Conservation (phyloP, 768 basidiomycete genomes). For the Chalciporus pseudorubinellus region DNA sequence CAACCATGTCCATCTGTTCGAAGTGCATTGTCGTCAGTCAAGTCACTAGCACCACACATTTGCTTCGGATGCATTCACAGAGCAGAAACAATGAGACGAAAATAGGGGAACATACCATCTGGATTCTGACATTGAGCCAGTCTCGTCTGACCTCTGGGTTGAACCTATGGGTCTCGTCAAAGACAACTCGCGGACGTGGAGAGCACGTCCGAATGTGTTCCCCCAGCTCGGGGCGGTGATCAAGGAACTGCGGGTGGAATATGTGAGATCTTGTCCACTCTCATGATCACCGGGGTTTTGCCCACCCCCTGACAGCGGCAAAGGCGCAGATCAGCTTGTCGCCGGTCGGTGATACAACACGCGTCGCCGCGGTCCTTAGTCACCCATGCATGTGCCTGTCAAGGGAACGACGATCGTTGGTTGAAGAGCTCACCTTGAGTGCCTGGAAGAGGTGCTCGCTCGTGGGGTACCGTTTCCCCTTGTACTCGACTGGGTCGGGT, state of each 20-base stretch:
- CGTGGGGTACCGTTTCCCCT: slow-evolving; percentile 41
- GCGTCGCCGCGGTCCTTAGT: neutral
- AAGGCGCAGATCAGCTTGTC: neutral
- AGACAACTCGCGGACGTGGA: slow-evolving; percentile 30
- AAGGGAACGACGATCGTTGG: neutral
- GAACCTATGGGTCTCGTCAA: slow-evolving; percentile 35
- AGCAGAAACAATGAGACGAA: neutral
- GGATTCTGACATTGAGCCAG: slow-evolving; percentile 33
- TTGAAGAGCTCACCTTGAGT: slow-evolving; percentile 34
- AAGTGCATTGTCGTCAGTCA: neutral
- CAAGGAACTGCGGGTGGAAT: slow-evolving; percentile 27
- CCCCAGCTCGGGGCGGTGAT: slow-evolving; percentile 34
- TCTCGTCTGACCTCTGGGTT: slow-evolving; percentile 36
- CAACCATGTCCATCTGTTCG: slow-evolving; percentile 39
- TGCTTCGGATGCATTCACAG: slow-evolving; percentile 15
- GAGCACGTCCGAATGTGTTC: slow-evolving; percentile 37
- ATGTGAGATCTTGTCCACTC: slow-evolving; percentile 16
- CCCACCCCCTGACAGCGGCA: slow-evolving; percentile 7
- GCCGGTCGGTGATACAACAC: no score
- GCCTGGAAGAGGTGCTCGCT: slow-evolving; percentile 50
- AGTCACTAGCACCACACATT: slow-evolving; percentile 1
- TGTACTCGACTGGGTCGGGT: slow-evolving; percentile 39
- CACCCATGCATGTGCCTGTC: neutral
- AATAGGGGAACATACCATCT: slow-evolving; percentile 25
- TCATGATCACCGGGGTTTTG: slow-evolving; percentile 7